Base-by-base conservation (phyloP, 768 basidiomycete species). In the Mycena alexandri region DNA sequence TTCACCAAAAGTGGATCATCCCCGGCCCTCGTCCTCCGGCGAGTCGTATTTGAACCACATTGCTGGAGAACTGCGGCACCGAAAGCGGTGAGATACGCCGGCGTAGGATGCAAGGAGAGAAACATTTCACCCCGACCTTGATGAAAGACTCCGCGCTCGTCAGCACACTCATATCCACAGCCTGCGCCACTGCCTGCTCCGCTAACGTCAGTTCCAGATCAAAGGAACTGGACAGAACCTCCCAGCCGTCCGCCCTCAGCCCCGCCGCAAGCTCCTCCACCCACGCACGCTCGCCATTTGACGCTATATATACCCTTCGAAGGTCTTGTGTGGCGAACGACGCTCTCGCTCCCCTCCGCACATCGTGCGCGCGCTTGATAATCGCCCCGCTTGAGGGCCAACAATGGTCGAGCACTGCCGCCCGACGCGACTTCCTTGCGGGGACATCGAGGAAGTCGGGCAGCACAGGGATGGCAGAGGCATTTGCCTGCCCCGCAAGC, bases 141-240 rank as follows among this genome's bases (percentile, higher is more conserved):
- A 86, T 75, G 72, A 87, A 83, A 25, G 82, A 78, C 62, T 86
- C 83, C 5, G 84, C 84, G 59, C 77, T 75, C 63, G 80, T 73
- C 2, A 81, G 84, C 44, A 86, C 78, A 13, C 81, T 74, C 84
- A 88, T 87, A 67, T 87, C 86, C 38, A 86, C 68, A 47, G 82
- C 83, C 70, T 85, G 82, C 0, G 75, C 75, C 21, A 84, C 80
- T 47, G 78, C 83, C 58, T 74, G 74, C 71, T 87, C 81, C 69
- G 84, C 82, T 72, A 73, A 73, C 5, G 76, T 80, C 25, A 86
- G 53, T 33, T 58, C 68, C 58, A 88, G 61, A 60, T 87, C 85
- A 19, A 76, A 71, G 54, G 77, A 82, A 61, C 80, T 85, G 63
- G 72, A 72, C 12, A 86, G 75, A 14, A 38, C 38, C 14, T 75